phyloP scores from a whole-genome alignment of 495 filamentous ascomycete species.

The Trichocladium uniseriatum region DNA sequence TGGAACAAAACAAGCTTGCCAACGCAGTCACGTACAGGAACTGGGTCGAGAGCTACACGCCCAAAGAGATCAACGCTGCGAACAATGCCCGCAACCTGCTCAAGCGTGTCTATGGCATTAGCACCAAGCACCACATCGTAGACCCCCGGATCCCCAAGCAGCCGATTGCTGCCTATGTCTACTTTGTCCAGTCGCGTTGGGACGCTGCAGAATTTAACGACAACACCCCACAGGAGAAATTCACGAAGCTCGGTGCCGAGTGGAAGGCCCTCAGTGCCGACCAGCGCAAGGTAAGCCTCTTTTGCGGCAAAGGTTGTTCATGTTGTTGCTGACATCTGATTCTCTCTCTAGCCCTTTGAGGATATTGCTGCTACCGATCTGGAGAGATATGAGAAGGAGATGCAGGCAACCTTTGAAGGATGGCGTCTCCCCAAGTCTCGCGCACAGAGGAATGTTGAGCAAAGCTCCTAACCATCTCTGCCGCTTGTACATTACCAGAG shows the following conservation, averaged over 20 bases:
- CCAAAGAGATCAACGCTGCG: conserved; percentile 48
- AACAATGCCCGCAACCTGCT: conserved; percentile 53
- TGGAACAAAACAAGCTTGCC: conserved; percentile 37
- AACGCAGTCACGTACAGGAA: conserved; percentile 39
- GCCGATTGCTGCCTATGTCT: conserved; percentile 28
- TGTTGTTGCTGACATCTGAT: conserved; percentile 11
- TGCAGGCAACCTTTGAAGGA: conserved; percentile 3
- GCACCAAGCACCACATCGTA: conserved; percentile 20
- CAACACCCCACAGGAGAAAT: conserved; percentile 21
- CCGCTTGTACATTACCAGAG: not conserved
- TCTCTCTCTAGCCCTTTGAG: conserved; percentile 17
- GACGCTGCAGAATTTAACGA: conserved; percentile 40
- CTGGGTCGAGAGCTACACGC: conserved; percentile 53
- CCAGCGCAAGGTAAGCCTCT: conserved; percentile 40
- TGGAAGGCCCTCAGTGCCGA: conserved; percentile 44
- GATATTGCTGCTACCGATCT: conserved; percentile 12
- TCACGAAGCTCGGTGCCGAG: conserved; percentile 33
- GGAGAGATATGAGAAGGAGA: conserved; percentile 18
- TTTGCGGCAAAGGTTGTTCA: too few species aligned
- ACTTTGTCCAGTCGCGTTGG: conserved; percentile 41
- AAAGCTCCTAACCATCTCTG: not conserved
- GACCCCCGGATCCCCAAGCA: conserved; percentile 54
- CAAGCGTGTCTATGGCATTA: conserved; percentile 16
- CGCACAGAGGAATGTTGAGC: too few species aligned
- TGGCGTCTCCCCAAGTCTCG: too few species aligned